Percentiles rank a stretch among this genome's conserved stretches.
phyloP scores from a whole-genome alignment of 2,329 filamentous ascomycete genomes.

The Xylariomycetidae sp. region DNA sequence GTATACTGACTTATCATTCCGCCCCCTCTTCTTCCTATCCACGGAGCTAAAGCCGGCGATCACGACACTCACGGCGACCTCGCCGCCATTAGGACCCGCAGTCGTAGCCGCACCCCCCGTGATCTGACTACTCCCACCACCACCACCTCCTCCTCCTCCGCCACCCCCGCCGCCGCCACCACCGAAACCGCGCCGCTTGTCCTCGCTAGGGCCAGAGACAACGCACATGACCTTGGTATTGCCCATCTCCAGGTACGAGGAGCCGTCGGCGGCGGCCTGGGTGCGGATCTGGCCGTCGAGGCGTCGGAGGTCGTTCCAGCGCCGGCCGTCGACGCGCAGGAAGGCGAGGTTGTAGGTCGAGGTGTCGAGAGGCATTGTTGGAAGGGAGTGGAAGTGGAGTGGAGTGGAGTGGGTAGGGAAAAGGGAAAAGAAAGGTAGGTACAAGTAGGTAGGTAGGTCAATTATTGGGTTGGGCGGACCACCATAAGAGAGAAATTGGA shows the following conservation, averaged over 20 bases:
- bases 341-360: conserved; percentile 86
- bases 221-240: conserved; percentile 97
- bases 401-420: too few species aligned
- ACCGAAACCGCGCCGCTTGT: conserved; percentile 30
- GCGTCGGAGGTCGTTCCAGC: conserved; percentile 95
- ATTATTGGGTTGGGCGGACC: too few species aligned
- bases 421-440: too few species aligned
- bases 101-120: too few species aligned
- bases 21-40: conserved; percentile 72
- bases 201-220: conserved; percentile 79
- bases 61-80: conserved; percentile 75
- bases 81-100: conserved; percentile 49
- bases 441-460: too few species aligned
- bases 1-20: conserved; percentile 72
- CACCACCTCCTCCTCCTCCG: too few species aligned
- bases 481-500: too few species aligned
- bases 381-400: too few species aligned
- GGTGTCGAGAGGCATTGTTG: conserved; percentile 85
- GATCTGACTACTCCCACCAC: too few species aligned
- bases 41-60: conserved; percentile 85
- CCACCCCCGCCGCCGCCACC: conserved; percentile 6
- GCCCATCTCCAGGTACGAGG: conserved; percentile 91
- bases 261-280: conserved; percentile 88
- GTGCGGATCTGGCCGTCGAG: conserved; percentile 87
- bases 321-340: conserved; percentile 74